Base-by-base conservation (phyloP, 2,329 filamentous ascomycete genomes). In the Aureobasidium sp. region DNA sequence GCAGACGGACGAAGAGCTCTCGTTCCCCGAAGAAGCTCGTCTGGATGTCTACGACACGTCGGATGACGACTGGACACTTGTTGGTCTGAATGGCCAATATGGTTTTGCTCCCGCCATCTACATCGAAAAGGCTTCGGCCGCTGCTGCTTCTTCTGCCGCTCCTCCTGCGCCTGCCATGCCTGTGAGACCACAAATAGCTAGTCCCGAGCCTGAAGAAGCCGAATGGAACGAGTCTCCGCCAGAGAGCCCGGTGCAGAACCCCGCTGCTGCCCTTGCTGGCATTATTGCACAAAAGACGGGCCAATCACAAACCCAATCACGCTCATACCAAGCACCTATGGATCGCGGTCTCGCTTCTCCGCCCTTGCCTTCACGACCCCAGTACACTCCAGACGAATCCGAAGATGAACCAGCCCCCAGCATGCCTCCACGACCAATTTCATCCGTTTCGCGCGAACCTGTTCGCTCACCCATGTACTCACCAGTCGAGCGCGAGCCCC, bases 51-150 rank as follows among this genome's bases (percentile, higher is more conserved):
- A 90, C 76, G 94, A 99, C 74, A 87, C 82, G 10, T 88, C 91
- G 5, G 94, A 99, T 74, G 90, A 91, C 14, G 94, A 99, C 76
- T 99, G 94, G 94, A 96, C 94, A 65, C 79, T 99, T 54, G 93
- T 96, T 34, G 92, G 93, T n/a, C 79, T 87, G 48, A 86, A 91
- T 67, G 85, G 84, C 59, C 91, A 97, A 66, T 99, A 86, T 77
- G 94, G 94, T 53, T 99, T 99, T 74, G 94, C 90, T 59, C 94
- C 94, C 3, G 85, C 93, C 63, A 99, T 97, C 75, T 99, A 99
- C 73, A 96, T 97, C 66, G 91, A 97, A 67, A 75, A 90, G 57
- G 74, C 79, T 50, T 80, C 82, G 44, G 73, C 73, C 30, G 71
- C 79, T 25, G 77, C 79, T 51, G 69, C 74, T 53, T 78, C 84